Evolutionary conservation across 257 asterid genomes (phyloP), one percentile per base, ranked within the genome.

Genomic region (Nicotiana obtusifolia): DNA sequence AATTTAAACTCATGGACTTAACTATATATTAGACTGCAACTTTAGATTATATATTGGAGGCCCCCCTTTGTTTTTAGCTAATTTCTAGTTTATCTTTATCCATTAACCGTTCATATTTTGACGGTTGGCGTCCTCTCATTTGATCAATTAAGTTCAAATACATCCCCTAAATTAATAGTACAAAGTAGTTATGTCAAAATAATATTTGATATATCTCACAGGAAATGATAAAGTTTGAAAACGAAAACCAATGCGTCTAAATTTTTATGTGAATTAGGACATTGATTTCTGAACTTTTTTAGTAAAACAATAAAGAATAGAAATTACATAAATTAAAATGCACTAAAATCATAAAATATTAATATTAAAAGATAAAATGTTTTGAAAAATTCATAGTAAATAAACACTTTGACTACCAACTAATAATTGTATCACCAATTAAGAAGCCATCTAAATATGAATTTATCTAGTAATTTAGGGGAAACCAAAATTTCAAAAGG

Each of bases 1-100:
- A 77, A 66, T 64, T 66, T 65, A 76, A 84, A 9, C 68, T 64
- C 20, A 73, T 73, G 41, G 24, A 73, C 22, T 73, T 7, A 7
- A 24, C 24, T 73, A 73, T 24, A 22, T 44, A 20, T 5, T 71
- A 71, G 1, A 44, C n/a, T 20, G 22, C 26, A 47, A 69, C n/a
- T 73, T 22, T 7, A 73, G 4, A 47, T 47, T 14, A 24, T 73
- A 28, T 64, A 47, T 73, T 47, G 41, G 78, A 47, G 78, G 22
- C 7, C 7, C 60, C 35, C n/a, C 9, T 24, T 24, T 62, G 37
- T 2, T 61, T 22, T 26, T 62, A 62, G 37, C 28, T 61, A 22
- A 24, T 10, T 61, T 30, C 35, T 13, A 62, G 68, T 24, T 62
- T 24, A 26, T 41, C 0, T 41, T 62, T 62, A 26, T 22, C 67